A percentile compares a stretch with the other conserved stretches of the same genome.
Evolutionary conservation across 2,329 filamentous ascomycete species (phyloP).

Genomic region (Monosporascus ibericus): DNA sequence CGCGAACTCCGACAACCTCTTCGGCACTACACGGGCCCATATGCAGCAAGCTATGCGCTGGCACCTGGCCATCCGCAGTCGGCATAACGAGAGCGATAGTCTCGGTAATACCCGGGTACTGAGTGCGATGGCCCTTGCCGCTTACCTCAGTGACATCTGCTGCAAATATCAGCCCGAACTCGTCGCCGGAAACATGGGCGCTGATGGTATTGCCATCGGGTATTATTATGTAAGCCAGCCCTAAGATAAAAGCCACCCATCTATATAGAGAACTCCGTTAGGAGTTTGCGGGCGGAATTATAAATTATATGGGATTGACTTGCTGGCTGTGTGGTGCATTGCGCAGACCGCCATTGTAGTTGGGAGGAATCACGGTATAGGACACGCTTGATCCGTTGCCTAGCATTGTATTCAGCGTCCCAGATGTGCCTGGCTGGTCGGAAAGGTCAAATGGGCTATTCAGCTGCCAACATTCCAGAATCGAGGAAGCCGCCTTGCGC

Average conservation of each 20-base stretch:
- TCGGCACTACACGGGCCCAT: constrained; percentile 28
- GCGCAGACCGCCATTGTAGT: constrained; percentile 33
- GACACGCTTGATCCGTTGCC: constrained; percentile 26
- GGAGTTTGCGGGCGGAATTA: no score
- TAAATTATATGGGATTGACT: constrained; percentile 2
- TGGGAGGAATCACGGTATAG: constrained; percentile 29
- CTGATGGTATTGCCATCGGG: constrained; percentile 26
- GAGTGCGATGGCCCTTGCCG: constrained; percentile 32
- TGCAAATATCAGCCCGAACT: constrained; percentile 35
- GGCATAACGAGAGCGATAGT: constrained; percentile 34
- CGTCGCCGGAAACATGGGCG: constrained; percentile 31
- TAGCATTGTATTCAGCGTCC: constrained; percentile 22
- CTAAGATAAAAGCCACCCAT: constrained; percentile 31
- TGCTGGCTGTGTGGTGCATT: constrained; percentile 36
- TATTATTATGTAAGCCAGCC: constrained; percentile 35
- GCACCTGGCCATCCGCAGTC: constrained; percentile 24
- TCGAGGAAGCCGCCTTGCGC: constrained; percentile 29
- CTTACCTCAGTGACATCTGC: constrained; percentile 34
- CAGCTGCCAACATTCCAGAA: constrained; percentile 39
- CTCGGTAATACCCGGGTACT: constrained; percentile 31
- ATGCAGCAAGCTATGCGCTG: constrained; percentile 34
- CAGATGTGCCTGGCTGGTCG: constrained; percentile 24
- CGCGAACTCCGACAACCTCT: constrained; percentile 14
- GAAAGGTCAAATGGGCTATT: constrained; percentile 27
- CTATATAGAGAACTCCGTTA: constrained; percentile 8